phyloP scores from a whole-genome alignment of 2,329 filamentous ascomycete species.

The Diaporthe velutina region DNA sequence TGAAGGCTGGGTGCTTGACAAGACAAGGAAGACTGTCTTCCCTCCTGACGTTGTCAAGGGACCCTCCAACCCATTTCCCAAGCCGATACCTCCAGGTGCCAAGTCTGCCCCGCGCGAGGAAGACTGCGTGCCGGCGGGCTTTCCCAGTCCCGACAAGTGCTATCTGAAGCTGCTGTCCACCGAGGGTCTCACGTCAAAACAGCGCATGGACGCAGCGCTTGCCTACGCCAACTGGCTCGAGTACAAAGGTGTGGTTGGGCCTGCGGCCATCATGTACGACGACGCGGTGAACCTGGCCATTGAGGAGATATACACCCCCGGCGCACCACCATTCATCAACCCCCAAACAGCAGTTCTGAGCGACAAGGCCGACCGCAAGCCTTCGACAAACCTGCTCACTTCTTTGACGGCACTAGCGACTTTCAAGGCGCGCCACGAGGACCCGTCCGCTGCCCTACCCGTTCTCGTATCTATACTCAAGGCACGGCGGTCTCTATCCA shows the following conservation, averaged over 20 bases:
- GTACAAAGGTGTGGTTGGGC: conserved; percentile 76
- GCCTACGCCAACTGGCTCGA: conserved; percentile 89
- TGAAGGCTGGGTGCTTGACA: conserved; percentile 83
- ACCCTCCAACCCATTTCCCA: conserved; percentile 85
- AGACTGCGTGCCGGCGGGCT: conserved; percentile 76
- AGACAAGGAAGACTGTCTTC: conserved; percentile 74
- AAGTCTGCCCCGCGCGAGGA: conserved; percentile 77
- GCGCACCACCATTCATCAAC: conserved; percentile 65
- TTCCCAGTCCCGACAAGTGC: conserved; percentile 77
- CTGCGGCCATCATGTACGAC: conserved; percentile 78
- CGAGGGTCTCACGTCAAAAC: conserved; percentile 80
- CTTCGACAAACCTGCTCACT: conserved; percentile 80
- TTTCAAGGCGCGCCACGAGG: conserved; percentile 78
- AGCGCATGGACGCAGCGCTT: conserved; percentile 84
- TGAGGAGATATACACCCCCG: conserved; percentile 58
- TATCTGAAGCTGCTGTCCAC: conserved; percentile 88
- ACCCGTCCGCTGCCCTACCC: conserved; percentile 79
- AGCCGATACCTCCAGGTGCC: conserved; percentile 76
- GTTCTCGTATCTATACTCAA: conserved; percentile 88
- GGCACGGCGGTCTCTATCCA: conserved; percentile 74
- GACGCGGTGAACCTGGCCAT: conserved; percentile 83
- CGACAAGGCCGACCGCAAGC: conserved; percentile 62
- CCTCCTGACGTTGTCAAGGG: conserved; percentile 81
- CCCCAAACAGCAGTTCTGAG: conserved; percentile 73
- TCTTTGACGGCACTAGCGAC: conserved; percentile 83